phyloP scores from a whole-genome alignment of 352 stramenopile species.

The Phytophthora pistaciae region DNA sequence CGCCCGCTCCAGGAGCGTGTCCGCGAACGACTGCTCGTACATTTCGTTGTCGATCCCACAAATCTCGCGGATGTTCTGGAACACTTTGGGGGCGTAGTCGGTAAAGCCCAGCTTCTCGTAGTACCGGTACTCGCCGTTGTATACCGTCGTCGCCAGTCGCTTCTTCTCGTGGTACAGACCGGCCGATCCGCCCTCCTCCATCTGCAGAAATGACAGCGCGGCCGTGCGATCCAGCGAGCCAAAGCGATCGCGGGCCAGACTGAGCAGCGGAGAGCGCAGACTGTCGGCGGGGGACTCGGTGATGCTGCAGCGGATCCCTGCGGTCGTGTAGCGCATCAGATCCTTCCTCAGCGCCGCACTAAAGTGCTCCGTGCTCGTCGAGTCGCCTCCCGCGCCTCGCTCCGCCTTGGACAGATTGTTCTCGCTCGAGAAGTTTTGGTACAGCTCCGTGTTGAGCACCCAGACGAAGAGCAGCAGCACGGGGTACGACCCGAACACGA shows the following conservation, averaged over 20 bases:
- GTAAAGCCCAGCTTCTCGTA: conserved; percentile 91
- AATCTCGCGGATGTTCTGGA: conserved; percentile 84
- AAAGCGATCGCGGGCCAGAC: conserved; percentile 41
- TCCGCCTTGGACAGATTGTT: conserved; percentile 72
- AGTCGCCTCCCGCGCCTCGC: conserved; percentile 38
- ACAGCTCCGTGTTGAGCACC: conserved; percentile 87
- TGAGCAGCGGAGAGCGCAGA: conserved; percentile 53
- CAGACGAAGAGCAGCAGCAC: conserved; percentile 78
- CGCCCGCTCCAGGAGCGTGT: conserved; percentile 83
- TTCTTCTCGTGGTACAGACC: conserved; percentile 88
- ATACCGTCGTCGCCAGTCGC: conserved; percentile 81
- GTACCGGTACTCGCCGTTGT: conserved; percentile 84
- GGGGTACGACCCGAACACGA: conserved; percentile 82
- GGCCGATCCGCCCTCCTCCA: conserved; percentile 65
- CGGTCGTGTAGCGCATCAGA: conserved; percentile 88
- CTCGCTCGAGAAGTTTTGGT: conserved; percentile 79
- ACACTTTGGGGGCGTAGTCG: conserved; percentile 87
- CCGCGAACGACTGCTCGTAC: conserved; percentile 88
- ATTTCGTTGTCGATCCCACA: conserved; percentile 79
- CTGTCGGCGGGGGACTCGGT: conserved; percentile 60
- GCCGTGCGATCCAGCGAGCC: conserved; percentile 56
- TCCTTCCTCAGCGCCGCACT: conserved; percentile 82
- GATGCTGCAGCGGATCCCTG: conserved; percentile 84
- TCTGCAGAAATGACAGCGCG: conserved; percentile 61
- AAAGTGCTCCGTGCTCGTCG: conserved; percentile 79